These are phyloP conservation scores for Protea cynaroides DNA, from an alignment of 164 flowering plant genomes.

Conservation along the genomic window DNA sequence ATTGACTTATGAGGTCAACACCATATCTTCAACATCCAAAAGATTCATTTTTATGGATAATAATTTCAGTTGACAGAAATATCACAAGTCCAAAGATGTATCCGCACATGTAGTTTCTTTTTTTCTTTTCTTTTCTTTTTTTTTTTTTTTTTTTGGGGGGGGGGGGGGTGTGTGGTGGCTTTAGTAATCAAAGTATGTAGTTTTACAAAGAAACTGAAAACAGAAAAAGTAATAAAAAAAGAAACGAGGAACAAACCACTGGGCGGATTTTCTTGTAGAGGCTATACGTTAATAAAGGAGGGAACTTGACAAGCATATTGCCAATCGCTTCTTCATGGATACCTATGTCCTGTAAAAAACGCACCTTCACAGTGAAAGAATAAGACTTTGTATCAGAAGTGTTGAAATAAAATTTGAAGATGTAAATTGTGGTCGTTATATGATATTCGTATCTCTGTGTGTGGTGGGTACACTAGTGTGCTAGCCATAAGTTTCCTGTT, in stretches of 20 bases:
- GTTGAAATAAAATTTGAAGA: neutral
- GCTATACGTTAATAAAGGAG: conserved; percentile 79
- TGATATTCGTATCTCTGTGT: no score
- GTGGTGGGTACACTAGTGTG: no score
- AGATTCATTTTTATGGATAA: no score
- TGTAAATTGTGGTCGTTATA: neutral
- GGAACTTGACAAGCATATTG: conserved; percentile 71
- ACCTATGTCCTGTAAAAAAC: conserved; percentile 85
- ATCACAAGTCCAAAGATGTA: no score
- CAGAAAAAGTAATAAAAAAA: neutral
- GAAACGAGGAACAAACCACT: conserved; percentile 51
- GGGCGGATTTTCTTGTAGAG: conserved; percentile 89
- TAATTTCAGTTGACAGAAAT: no score
- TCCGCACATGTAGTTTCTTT: no score
- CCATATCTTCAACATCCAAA: no score
- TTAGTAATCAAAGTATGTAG: neutral
- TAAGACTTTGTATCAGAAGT: neutral
- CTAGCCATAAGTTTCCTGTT: no score
- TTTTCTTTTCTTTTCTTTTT: no score
- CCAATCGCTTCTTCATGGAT: conserved; percentile 76
- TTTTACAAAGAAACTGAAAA: neutral
- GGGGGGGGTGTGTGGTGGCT: no score
- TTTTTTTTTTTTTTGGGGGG: no score
- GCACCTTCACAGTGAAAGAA: conserved; percentile 45
- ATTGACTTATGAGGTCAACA: no score